Percentiles rank a stretch among this genome's conserved stretches.
phyloP scores from a whole-genome alignment of 352 stramenopile species.

The Aphanomyces invadans region DNA sequence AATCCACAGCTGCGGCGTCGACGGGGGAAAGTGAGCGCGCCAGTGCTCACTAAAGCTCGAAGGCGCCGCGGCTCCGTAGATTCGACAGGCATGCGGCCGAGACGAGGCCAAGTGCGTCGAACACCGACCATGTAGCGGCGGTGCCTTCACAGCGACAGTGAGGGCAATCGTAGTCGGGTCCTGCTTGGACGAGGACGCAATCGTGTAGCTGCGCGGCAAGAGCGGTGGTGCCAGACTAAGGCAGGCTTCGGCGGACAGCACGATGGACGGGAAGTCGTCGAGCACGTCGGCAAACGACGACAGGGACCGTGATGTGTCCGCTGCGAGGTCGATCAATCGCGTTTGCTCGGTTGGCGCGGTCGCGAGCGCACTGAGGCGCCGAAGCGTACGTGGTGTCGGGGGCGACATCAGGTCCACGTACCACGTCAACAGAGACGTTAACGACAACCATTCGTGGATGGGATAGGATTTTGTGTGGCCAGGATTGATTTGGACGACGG shows the following conservation, averaged over 20 bases:
- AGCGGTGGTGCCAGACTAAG: constrained; percentile 61
- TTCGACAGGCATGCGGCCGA: constrained; percentile 32
- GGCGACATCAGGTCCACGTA: constrained; percentile 64
- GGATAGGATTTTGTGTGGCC: neutral
- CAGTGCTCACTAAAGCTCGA: constrained; percentile 16
- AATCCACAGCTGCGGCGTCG: constrained; percentile 58
- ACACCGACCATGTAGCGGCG: constrained; percentile 40
- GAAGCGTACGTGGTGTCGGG: constrained; percentile 50
- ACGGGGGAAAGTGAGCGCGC: neutral
- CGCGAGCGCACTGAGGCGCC: constrained; percentile 51
- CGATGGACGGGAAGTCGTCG: constrained; percentile 55
- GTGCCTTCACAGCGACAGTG: constrained; percentile 58
- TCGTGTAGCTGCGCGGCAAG: constrained; percentile 67
- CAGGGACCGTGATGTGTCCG: constrained; percentile 27
- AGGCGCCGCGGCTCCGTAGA: constrained; percentile 36
- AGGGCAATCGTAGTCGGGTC: constrained; percentile 52
- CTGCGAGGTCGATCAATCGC: constrained; percentile 17
- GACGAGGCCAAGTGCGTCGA: constrained; percentile 61
- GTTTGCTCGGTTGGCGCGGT: constrained; percentile 40
- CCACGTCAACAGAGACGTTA: constrained; percentile 41
- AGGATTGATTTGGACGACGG: neutral
- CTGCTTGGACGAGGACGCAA: constrained; percentile 67
- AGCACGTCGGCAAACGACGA: constrained; percentile 62
- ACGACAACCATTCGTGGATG: constrained; percentile 3
- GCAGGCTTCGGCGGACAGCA: constrained; percentile 52